Base-by-base conservation (phyloP, 352 stramenopile genomes). In the Bremia lactucae region DNA sequence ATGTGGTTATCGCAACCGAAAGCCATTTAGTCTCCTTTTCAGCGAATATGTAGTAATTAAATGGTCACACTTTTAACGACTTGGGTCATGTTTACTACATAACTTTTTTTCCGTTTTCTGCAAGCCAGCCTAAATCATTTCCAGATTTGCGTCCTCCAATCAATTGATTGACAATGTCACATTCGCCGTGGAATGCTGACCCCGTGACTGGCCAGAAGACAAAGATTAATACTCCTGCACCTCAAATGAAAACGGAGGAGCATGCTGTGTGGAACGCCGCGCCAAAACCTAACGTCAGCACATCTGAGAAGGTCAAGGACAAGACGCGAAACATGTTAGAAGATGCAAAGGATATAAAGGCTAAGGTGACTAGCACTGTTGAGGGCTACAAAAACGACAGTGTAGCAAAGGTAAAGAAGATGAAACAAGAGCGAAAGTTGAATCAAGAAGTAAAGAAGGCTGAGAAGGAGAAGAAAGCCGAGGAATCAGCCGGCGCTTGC, bases 311-410 rank as follows among this genome's bases (percentile, higher is more conserved):
- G 54, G 45, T 67, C 18, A 71, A 73, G 47, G 62, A 72, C 52
- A 68, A 72, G 55, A 56, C 54, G 46, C 48, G 54, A 13, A 42
- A 65, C 51, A 52, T 40, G 29, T 59, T 67, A 18, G 64, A 74
- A 52, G 63, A 68, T 36, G 35, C 60, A 15, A 67, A 74, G 53
- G 66, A 74, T 47, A 42, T 70, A 16, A 52, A 55, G 13, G 52
- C 55, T 34, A 63, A 74, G 49, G 49, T 70, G 18, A 59, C 57
- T 21, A 67, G 55, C 47, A 66, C 50, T 48, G 55, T 83, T 9
- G 69, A 81, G 46, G 65, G 71, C 38, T 87, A 87, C 69, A 65
- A 78, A 45, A 83, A 78, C 45, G 67, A 74, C 38, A 87, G 73
- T 29, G 65, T 87, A 19, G 62, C 59, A 26, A 74, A 78, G 60